phyloP scores from a whole-genome alignment of 192 early-diverging fungal species.

The Coemansia sp. region DNA sequence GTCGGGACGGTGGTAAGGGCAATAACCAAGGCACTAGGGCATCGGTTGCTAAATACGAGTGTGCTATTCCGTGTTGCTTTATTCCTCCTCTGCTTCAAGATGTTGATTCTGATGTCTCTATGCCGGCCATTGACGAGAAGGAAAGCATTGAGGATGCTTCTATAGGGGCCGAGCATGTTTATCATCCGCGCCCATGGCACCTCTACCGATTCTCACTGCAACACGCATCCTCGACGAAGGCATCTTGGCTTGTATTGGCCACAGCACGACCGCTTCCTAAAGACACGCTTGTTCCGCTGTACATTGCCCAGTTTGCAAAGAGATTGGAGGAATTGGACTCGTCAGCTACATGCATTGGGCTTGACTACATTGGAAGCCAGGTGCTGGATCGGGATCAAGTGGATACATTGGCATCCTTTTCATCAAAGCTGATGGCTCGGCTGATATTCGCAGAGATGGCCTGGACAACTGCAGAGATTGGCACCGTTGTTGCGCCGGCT shows the following conservation, averaged over 20 bases:
- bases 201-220: slow-evolving; percentile 24
- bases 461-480: slow-evolving; percentile 55
- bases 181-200: slow-evolving; percentile 30
- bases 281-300: slow-evolving; percentile 36
- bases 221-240: slow-evolving; percentile 15
- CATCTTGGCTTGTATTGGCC: slow-evolving; percentile 13
- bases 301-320: slow-evolving; percentile 21
- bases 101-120: not conserved
- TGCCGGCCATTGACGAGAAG: too few species aligned
- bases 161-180: not conserved
- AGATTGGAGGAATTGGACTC: slow-evolving; percentile 6
- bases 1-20: not conserved
- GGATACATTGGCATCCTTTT: slow-evolving; percentile 57
- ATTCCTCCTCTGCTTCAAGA: slow-evolving; percentile 8
- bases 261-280: slow-evolving; percentile 23
- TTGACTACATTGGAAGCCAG: slow-evolving; percentile 22
- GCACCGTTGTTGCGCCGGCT: slow-evolving; percentile 61
- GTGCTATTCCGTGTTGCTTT: slow-evolving; percentile 16
- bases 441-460: slow-evolving; percentile 52
- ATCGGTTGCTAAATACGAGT: slow-evolving; percentile 20
- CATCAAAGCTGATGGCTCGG: slow-evolving; percentile 51
- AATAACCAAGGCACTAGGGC: slow-evolving; percentile 25
- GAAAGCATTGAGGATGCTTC: not conserved
- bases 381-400: slow-evolving; percentile 38
- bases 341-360: slow-evolving; percentile 10